phyloP scores from a whole-genome alignment of 768 basidiomycete genomes.

The Suillus subluteus region DNA sequence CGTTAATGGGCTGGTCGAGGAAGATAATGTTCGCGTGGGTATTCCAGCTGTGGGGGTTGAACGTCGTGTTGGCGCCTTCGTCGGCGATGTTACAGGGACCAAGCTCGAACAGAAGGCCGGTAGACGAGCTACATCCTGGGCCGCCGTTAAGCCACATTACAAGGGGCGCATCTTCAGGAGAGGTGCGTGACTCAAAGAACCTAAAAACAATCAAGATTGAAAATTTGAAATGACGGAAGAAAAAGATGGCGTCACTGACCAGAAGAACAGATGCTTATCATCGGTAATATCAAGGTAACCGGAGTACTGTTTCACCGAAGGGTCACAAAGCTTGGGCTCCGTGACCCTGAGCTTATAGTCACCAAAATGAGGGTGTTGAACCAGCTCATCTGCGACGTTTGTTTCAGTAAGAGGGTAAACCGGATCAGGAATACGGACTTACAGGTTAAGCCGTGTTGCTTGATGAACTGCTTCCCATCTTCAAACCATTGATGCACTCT shows the following conservation, averaged over 20 bases:
- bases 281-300: conserved; percentile 84
- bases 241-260: conserved; percentile 46
- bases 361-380: conserved; percentile 56
- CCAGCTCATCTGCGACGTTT: conserved; percentile 53
- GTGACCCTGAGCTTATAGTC: conserved; percentile 63
- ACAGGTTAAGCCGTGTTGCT: conserved; percentile 76
- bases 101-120: conserved; percentile 89
- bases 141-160: conserved; percentile 92
- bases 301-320: conserved; percentile 72
- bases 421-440: conserved; percentile 31
- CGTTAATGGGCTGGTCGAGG: conserved; percentile 80
- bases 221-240: not conserved
- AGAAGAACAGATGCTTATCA: conserved; percentile 87
- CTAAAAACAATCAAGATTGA: conserved; percentile 37
- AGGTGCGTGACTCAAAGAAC: conserved; percentile 86
- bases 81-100: conserved; percentile 83
- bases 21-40: conserved; percentile 62
- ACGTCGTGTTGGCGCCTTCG: conserved; percentile 67
- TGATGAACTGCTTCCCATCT: conserved; percentile 65
- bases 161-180: conserved; percentile 78
- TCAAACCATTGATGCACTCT: conserved; percentile 65
- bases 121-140: conserved; percentile 71
- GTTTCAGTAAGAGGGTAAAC: conserved; percentile 10
- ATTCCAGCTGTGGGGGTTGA: conserved; percentile 89
- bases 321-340: conserved; percentile 76